Evolutionary conservation across 345 rosid genomes (phyloP), one percentile per base, ranked within the genome.

Genomic region (Dimocarpus longan): DNA sequence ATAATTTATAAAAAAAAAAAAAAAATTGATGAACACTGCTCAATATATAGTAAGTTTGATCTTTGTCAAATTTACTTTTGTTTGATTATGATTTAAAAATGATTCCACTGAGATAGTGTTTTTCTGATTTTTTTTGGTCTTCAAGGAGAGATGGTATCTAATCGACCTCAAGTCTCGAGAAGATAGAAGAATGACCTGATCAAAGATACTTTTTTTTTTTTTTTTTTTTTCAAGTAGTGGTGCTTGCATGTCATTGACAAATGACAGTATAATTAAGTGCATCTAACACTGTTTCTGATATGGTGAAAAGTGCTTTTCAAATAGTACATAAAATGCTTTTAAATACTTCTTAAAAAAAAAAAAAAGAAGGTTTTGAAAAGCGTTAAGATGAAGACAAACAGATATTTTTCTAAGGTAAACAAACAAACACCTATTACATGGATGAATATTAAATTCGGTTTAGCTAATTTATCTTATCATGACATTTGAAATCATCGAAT

Each of bases 91-190:
- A 11, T 13, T 32, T 39, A 8, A 52, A 28, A n/a, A 4, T 16
- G 10, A 26, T 74, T 43, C 43, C 43, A 74, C 59, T 63, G 16
- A 63, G 77, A 74, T 62, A 43, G 44, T 44, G 26, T 73, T 28
- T 59, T 44, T 5, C 44, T 63, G 57, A 62, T 74, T 74, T 60
- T 21, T 60, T 10, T 7, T 10, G 65, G 22, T 22, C 22, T 8
- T 10, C 65, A 21, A 21, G 65, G 13, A n/a, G n/a, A 52, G 15
- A 15, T 54, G 18, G 1, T 46, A 11, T 46, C 10, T 46, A 46
- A 60, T 60, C 10, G 0, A 60, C 28, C 10, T 60, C 65, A 60
- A 60, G 28, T 60, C 11, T 60, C 65, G 21, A 60, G 28, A 60
- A 21, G 65, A 60, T 21, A 60, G 65, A 60, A 1, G 65, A 60